These are phyloP conservation scores for Geranomyces michiganensis DNA, from an alignment of 192 early-diverging fungal genomes.

Conservation along the genomic window DNA sequence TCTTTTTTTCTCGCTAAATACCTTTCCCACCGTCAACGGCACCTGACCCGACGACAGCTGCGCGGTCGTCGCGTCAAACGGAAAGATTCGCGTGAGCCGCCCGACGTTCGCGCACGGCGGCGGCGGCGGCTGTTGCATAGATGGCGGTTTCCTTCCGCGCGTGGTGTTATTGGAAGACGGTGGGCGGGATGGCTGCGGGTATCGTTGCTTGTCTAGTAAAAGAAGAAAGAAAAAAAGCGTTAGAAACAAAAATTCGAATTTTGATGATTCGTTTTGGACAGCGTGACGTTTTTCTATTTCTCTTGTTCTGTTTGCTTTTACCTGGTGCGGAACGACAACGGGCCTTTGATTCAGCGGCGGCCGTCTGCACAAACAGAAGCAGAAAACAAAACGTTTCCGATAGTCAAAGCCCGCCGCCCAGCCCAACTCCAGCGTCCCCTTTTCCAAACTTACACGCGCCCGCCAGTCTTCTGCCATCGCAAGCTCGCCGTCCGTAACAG, in stretches of 20 bases:
- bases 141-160: neutral
- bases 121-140: neutral
- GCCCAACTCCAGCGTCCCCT: too few relatives aligned
- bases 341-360: too few relatives aligned
- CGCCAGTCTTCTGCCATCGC: conserved; percentile 34
- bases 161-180: neutral
- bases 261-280: conserved; percentile 1
- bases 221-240: too few relatives aligned
- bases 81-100: conserved; percentile 31
- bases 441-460: conserved; percentile 7
- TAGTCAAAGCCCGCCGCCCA: too few relatives aligned
- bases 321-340: too few relatives aligned
- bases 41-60: neutral
- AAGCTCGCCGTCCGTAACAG: conserved; percentile 28
- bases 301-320: too few relatives aligned
- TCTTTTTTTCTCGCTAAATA: too few relatives aligned
- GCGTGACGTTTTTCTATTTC: too few relatives aligned
- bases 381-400: too few relatives aligned
- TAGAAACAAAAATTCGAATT: neutral
- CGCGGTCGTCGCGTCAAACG: conserved; percentile 25
- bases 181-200: neutral
- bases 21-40: conserved; percentile 30
- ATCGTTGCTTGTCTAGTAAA: too few relatives aligned
- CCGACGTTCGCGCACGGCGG: conserved; percentile 16
- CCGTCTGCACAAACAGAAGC: neutral